These are phyloP conservation scores for Didymella pinodella DNA, from an alignment of 2,329 filamentous ascomycete species.

Conservation along the genomic window DNA sequence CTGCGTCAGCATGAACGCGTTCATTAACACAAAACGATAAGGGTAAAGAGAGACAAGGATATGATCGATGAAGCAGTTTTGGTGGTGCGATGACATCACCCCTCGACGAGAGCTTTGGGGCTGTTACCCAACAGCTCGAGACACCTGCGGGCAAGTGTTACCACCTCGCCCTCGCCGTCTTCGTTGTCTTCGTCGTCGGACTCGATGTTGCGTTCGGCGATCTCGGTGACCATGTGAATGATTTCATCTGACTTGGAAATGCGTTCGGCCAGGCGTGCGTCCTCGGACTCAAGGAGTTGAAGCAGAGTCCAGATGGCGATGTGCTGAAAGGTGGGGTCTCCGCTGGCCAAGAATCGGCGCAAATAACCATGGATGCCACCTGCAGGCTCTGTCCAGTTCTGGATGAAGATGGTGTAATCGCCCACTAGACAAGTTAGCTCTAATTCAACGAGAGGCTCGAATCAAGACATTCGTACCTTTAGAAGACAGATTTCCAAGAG, in stretches of 20 bases:
- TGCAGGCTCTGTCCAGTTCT: constrained; percentile 90
- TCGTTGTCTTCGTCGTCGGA: constrained; percentile 86
- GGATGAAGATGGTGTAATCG: constrained; percentile 94
- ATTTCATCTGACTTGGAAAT: constrained; percentile 92
- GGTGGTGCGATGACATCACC: constrained; percentile 54
- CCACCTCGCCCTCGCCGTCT: constrained; percentile 91
- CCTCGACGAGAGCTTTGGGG: constrained; percentile 83
- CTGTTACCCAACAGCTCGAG: constrained; percentile 83
- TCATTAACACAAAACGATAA: constrained; percentile 37
- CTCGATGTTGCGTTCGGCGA: constrained; percentile 88
- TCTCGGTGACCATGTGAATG: constrained; percentile 88
- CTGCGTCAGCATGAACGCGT: constrained; percentile 36
- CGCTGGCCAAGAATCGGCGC: constrained; percentile 88
- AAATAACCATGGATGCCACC: constrained; percentile 97
- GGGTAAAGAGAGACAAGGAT: constrained; percentile 33
- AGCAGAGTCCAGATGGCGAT: constrained; percentile 98
- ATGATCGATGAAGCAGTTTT: constrained; percentile 35
- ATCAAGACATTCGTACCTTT: constrained; percentile 71
- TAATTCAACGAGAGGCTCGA: constrained; percentile 8
- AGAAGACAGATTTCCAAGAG: constrained; percentile 92
- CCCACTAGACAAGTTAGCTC: constrained; percentile 69
- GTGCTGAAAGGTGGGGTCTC: constrained; percentile 97
- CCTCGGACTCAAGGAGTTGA: constrained; percentile 93
- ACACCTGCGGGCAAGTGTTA: constrained; percentile 87
- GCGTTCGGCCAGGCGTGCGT: constrained; percentile 83